Evolutionary conservation across 306 rosid genomes (phyloP).

Genomic region (Prunus dulcis): DNA sequence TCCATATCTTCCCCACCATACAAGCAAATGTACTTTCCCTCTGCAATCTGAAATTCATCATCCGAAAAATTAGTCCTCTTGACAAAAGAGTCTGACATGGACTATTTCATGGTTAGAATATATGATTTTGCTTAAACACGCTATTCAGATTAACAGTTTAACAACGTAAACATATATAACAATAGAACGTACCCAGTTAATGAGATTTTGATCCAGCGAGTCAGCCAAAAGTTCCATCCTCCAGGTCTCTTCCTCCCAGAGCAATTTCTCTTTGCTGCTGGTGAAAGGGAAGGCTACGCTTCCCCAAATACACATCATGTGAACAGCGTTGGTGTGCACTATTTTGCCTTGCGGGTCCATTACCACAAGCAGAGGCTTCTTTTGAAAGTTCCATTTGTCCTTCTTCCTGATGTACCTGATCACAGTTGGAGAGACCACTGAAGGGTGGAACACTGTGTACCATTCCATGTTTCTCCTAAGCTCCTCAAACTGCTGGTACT

Average conservation of each 20-base stretch:
- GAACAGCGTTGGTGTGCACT: constrained; percentile 54
- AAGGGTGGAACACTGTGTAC: constrained; percentile 48
- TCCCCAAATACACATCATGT: constrained; percentile 81
- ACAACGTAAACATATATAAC: neutral
- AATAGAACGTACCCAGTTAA: constrained; percentile 40
- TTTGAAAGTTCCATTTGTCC: constrained; percentile 46
- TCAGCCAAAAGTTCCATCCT: constrained; percentile 47
- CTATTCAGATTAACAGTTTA: neutral
- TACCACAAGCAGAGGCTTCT: constrained; percentile 52
- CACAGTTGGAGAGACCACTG: constrained; percentile 29
- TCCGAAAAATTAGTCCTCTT: neutral
- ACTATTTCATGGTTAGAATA: too few species aligned
- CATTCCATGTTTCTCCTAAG: constrained; percentile 44
- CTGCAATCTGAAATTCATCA: constrained; percentile 31
- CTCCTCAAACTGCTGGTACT: constrained; percentile 14
- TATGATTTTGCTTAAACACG: neutral
- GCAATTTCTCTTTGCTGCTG: constrained; percentile 38
- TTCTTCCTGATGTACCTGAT: constrained; percentile 46
- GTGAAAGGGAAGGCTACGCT: constrained; percentile 60
- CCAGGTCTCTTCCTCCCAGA: constrained; percentile 61
- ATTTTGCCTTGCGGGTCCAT: constrained; percentile 55
- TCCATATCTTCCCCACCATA: constrained; percentile 56
- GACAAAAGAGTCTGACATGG: neutral
- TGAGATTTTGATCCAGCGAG: constrained; percentile 27
- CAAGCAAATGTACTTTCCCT: constrained; percentile 49